A percentile compares a stretch with the other conserved stretches of the same genome.
Evolutionary conservation across 2,329 filamentous ascomycete genomes (phyloP).

Genomic region (Coleophoma eucalyptorum): DNA sequence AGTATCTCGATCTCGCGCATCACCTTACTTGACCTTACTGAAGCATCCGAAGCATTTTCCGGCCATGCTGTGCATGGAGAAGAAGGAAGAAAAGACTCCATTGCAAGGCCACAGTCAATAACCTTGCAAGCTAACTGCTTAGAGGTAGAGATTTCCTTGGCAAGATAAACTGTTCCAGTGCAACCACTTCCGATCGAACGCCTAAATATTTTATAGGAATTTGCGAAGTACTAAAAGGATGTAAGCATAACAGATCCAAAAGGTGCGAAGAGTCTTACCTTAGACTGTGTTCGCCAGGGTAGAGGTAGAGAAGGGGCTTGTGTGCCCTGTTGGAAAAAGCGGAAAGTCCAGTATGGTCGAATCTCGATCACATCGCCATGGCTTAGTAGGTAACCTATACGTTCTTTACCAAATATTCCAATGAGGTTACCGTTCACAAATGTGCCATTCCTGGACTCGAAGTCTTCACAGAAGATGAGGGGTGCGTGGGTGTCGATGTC

Average conservation of each 20-base stretch:
- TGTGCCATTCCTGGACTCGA: slow-evolving; percentile 50
- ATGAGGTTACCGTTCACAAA: slow-evolving; percentile 44
- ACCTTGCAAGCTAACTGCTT: slow-evolving; percentile 69
- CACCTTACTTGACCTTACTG: slow-evolving; percentile 27
- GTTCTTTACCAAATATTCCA: slow-evolving; percentile 32
- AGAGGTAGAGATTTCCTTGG: slow-evolving; percentile 44
- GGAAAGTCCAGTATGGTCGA: slow-evolving; percentile 31
- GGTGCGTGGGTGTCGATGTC: slow-evolving; percentile 15
- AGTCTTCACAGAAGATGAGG: slow-evolving; percentile 52
- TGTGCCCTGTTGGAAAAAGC: slow-evolving; percentile 25
- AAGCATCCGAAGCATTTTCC: background rate
- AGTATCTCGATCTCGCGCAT: slow-evolving; percentile 50
- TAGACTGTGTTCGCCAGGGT: too few relatives aligned
- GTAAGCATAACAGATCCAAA: too few relatives aligned
- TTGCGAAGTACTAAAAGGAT: background rate
- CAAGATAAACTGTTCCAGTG: slow-evolving; percentile 50
- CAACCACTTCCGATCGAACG: slow-evolving; percentile 50
- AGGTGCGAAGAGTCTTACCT: too few relatives aligned
- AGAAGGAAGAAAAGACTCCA: slow-evolving; percentile 15
- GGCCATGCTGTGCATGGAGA: too few relatives aligned
- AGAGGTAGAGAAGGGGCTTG: too few relatives aligned
- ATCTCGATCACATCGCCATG: slow-evolving; percentile 46
- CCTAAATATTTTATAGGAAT: slow-evolving; percentile 43
- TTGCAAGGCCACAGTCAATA: slow-evolving; percentile 32
- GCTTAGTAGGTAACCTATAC: slow-evolving; percentile 41